These are phyloP conservation scores for Funneliformis geosporum DNA, from an alignment of 192 early-diverging fungal genomes.

Conservation along the genomic window DNA sequence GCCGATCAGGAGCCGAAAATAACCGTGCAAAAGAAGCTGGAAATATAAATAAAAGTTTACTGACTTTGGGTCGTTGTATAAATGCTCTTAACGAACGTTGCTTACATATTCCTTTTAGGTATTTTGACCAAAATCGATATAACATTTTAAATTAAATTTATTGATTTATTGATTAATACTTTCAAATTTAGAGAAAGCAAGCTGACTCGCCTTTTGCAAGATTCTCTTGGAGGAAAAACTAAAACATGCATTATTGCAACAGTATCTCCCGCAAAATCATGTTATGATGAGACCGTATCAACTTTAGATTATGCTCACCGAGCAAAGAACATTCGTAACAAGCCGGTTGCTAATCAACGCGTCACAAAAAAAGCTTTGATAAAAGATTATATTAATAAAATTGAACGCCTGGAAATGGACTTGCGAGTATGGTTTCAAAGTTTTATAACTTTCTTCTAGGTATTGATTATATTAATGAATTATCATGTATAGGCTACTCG, in stretches of 20 bases:
- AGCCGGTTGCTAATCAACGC: constrained; percentile 72
- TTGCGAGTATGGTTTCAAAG: constrained; percentile 51
- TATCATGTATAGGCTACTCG: constrained; percentile 58
- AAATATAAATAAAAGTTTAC: constrained; percentile 83
- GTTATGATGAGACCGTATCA: constrained; percentile 69
- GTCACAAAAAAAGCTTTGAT: constrained; percentile 85
- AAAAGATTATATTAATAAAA: constrained; percentile 75
- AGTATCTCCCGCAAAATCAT: constrained; percentile 72
- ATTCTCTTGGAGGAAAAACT: constrained; percentile 87
- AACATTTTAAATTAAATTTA: neutral
- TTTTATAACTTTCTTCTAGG: neutral
- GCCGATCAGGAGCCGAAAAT: constrained; percentile 84
- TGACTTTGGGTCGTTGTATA: constrained; percentile 74
- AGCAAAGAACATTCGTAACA: constrained; percentile 79
- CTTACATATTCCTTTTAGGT: constrained; percentile 69
- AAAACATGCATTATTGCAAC: constrained; percentile 97
- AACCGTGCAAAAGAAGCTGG: constrained; percentile 83
- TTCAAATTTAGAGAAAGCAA: constrained; percentile 67
- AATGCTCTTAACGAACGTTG: constrained; percentile 61
- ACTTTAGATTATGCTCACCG: constrained; percentile 80
- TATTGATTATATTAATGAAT: constrained; percentile 3
- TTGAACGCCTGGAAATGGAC: constrained; percentile 79
- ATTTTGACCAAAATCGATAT: neutral
- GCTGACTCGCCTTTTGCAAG: constrained; percentile 86
- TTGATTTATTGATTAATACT: constrained; percentile 1